Conservation (phyloP, 352 stramenopile genomes). For the Globisporangium radiosum region DNA sequence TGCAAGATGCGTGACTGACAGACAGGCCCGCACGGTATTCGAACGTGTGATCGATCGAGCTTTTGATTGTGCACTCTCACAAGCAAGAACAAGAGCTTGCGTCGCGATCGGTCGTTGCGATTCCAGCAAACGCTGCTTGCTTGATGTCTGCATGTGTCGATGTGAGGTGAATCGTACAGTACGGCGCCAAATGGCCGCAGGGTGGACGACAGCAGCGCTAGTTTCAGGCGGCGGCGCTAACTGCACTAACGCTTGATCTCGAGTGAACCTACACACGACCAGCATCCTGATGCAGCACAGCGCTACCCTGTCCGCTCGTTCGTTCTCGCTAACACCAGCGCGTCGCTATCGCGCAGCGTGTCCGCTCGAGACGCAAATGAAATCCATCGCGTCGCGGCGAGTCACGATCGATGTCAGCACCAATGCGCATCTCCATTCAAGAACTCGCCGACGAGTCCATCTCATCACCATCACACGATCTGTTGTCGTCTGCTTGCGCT, state of each 20-base stretch:
- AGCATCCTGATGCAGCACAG: not conserved
- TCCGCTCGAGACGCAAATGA: slow-evolving; percentile 9
- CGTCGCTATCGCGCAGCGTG: not conserved
- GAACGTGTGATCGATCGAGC: not conserved
- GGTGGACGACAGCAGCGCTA: not conserved
- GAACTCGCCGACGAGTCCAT: not conserved
- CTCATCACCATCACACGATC: too few species aligned
- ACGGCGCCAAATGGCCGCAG: not conserved
- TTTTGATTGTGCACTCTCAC: not conserved
- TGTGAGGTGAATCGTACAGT: not conserved
- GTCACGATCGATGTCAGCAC: not conserved
- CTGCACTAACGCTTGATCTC: not conserved
- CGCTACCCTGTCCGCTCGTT: not conserved
- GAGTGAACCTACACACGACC: too few species aligned
- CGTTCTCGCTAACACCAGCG: not conserved
- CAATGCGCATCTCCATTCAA: not conserved
- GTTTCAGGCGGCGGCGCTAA: too few species aligned
- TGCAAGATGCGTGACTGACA: not conserved
- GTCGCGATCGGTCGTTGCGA: not conserved
- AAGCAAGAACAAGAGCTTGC: too few species aligned
- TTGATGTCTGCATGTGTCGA: not conserved
- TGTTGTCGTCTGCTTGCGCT: too few species aligned
- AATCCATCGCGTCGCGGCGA: slow-evolving; percentile 10
- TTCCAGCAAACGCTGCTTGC: not conserved
- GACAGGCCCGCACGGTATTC: not conserved